Percentiles rank a stretch among this genome's conserved stretches.
Conservation (phyloP, 2,329 filamentous ascomycete genomes). For the Fusarium aywerte region DNA sequence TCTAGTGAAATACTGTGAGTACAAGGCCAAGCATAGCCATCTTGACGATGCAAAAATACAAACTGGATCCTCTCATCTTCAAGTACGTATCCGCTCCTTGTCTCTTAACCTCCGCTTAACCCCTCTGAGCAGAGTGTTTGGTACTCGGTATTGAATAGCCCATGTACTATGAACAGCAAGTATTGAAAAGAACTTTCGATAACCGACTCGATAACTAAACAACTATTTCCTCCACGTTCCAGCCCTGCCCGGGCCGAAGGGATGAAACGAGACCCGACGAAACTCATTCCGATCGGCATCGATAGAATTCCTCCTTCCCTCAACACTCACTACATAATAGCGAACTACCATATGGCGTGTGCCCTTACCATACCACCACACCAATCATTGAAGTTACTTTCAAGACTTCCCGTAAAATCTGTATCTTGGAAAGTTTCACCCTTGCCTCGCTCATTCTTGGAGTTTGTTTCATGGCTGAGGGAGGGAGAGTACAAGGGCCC, state of each 20-base stretch:
- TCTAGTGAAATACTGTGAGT: constrained; percentile 32
- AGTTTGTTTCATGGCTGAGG: constrained; percentile 25
- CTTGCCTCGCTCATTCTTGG: constrained; percentile 33
- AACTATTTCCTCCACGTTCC: constrained; percentile 26
- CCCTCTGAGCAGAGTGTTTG: constrained; percentile 1
- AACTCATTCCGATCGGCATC: background rate
- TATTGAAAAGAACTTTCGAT: background rate
- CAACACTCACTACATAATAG: too few species aligned
- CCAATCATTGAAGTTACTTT: constrained; percentile 6
- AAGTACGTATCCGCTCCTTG: constrained; percentile 4
- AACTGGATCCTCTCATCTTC: background rate
- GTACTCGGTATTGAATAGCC: constrained; percentile 10
- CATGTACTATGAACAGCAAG: too few species aligned
- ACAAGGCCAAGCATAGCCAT: background rate
- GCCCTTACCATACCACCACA: constrained; percentile 5
- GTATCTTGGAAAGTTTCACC: constrained; percentile 31
- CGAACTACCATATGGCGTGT: too few species aligned
- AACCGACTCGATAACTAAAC: constrained; percentile 8
- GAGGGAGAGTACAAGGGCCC: background rate
- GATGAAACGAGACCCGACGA: constrained; percentile 5
- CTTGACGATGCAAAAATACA: background rate
- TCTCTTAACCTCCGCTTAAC: constrained; percentile 10
- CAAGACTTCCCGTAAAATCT: constrained; percentile 1
- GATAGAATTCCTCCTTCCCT: constrained; percentile 15
- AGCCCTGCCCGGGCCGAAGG: constrained; percentile 10